Base-by-base conservation (phyloP, 2,329 filamentous ascomycete genomes). In the Colletotrichum chrysophilum region DNA sequence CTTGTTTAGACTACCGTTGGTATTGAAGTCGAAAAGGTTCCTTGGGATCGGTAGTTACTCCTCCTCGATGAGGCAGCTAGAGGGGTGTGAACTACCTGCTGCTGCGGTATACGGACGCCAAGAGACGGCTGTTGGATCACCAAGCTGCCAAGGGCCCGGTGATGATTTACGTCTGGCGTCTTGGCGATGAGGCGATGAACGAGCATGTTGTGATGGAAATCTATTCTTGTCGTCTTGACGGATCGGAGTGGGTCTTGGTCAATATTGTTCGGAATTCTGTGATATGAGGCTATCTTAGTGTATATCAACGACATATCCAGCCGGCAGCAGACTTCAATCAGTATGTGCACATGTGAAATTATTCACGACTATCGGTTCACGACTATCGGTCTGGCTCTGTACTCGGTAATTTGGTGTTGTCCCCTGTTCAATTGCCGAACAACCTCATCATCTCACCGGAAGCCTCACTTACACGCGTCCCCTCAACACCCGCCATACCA, bases 11-110 rank as follows among this genome's bases (percentile, higher is more conserved):
- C 21, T 16, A 9, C 38, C 38, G 10, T 26, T n/a, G 16, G 58
- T 30, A 55, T 55, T 64, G 67, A 70, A 70, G 67, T 36, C 28
- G 71, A 71, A 74, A 67, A 69, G 58, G 66, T 70, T 70, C 66
- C 71, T 43, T 28, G 7, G n/a, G 32, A 55, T 43, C 66, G 71
- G 66, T 68, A 26, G 16, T 62, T 18, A 5, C 21, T 52, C 24
- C 26, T 32, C 12, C 36, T 30, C 18, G 1, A 1, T 30, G 67
- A 16, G 28, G n/a, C 26, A 32, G 56, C 24, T 16, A 28, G 34
- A 28, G 28, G 65, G 66, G 34, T 28, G 43, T 36, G 52, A 56
- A 21, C 28, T n/a, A 0, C 26, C 43, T 34, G 26, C 48, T 34
- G 48, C 58, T 43, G 13, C 56, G 55, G 14, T 36, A 4, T 34